A percentile compares a stretch with the other conserved stretches of the same genome.
Evolutionary conservation across 2,329 filamentous ascomycete species (phyloP).

Genomic region (Hymenoscyphus albidus): DNA sequence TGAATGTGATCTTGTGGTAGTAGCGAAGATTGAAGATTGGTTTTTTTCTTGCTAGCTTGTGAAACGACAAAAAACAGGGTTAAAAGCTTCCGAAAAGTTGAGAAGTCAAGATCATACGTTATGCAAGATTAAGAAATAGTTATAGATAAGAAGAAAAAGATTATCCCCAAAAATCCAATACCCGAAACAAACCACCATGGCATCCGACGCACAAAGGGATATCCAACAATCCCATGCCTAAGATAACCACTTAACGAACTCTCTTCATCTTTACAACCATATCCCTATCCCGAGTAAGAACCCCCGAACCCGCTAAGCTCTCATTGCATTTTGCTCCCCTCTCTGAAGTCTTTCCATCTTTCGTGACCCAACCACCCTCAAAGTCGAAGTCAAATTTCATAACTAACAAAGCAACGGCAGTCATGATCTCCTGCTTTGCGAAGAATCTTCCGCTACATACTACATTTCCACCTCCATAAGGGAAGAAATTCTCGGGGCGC

Average conservation of each 20-base stretch:
- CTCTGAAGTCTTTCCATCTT: conserved; percentile 12
- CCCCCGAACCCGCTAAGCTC: conserved; percentile 14
- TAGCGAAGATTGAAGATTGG: no score
- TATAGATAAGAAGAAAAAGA: no score
- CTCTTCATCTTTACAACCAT: conserved; percentile 9
- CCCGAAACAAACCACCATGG: no score
- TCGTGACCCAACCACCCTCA: conserved; percentile 5
- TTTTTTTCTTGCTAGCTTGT: no score
- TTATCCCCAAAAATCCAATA: no score
- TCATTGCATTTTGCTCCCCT: conserved; percentile 8
- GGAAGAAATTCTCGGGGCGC: conserved; percentile 19
- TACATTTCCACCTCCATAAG: conserved; percentile 17
- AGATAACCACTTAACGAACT: background rate
- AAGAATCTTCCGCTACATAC: conserved; percentile 24
- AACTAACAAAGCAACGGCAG: conserved; percentile 13
- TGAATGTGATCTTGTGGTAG: no score
- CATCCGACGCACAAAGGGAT: no score
- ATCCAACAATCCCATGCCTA: no score
- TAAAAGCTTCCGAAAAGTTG: no score
- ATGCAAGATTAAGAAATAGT: no score
- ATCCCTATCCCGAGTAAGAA: conserved; percentile 19
- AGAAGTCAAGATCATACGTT: no score
- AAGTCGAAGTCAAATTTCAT: conserved; percentile 21
- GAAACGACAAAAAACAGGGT: no score
- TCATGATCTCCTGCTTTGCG: conserved; percentile 23